phyloP scores from a whole-genome alignment of 768 basidiomycete genomes.

The Candolleomyces aberdarensis region DNA sequence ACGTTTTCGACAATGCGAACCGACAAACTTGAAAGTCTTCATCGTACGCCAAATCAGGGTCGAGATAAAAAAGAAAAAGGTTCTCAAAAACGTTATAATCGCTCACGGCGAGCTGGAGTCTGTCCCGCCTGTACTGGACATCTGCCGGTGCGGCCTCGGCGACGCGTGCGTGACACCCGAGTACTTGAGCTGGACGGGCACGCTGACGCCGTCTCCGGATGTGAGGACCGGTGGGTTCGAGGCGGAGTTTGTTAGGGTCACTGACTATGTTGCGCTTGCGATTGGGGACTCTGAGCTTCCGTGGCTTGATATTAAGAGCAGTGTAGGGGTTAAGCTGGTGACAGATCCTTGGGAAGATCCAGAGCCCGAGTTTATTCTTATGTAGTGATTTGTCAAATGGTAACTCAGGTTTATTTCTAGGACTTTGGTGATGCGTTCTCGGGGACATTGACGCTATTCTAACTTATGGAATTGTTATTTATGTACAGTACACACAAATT shows the following conservation, averaged over 20 bases:
- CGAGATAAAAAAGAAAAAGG: constrained; percentile 29
- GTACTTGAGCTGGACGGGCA: constrained; percentile 52
- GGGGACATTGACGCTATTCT: too few relatives aligned
- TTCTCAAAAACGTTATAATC: constrained; percentile 37
- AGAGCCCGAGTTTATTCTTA: too few relatives aligned
- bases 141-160: constrained; percentile 16
- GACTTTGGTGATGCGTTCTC: too few relatives aligned
- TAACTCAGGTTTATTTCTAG: too few relatives aligned
- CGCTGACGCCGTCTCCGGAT: constrained; percentile 42
- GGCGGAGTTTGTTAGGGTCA: constrained; percentile 39
- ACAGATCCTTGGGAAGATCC: constrained; percentile 46
- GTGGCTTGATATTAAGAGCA: constrained; percentile 37
- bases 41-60: constrained; percentile 49
- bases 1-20: constrained; percentile 3
- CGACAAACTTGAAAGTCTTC: constrained; percentile 36
- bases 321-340: constrained; percentile 53
- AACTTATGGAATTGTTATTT: too few relatives aligned
- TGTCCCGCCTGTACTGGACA: constrained; percentile 34
- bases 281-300: constrained; percentile 38
- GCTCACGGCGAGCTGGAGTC: constrained; percentile 49
- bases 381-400: too few relatives aligned
- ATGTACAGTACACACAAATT: too few relatives aligned
- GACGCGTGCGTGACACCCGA: constrained; percentile 21
- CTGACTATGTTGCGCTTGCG: constrained; percentile 53
- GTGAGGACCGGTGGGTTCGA: constrained; percentile 45